Evolutionary conservation across 495 filamentous ascomycete genomes (phyloP).

Genomic region (Copromyces sp.): DNA sequence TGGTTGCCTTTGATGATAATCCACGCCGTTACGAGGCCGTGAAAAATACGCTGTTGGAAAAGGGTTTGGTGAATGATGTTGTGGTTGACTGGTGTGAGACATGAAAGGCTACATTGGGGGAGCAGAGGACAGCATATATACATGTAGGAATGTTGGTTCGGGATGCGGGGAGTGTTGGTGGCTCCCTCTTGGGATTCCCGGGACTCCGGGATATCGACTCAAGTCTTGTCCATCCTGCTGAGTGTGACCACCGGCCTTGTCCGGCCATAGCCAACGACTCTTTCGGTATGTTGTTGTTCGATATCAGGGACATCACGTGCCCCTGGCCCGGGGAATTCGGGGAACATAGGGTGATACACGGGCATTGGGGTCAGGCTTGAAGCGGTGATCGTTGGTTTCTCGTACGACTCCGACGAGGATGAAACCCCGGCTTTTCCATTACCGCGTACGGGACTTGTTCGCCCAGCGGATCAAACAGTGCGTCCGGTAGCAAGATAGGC

Average conservation of each 20-base stretch:
- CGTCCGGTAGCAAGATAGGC: not conserved
- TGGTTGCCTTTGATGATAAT: not conserved
- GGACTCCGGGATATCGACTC: not conserved
- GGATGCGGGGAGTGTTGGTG: not conserved
- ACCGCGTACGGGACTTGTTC: not conserved
- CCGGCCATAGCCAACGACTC: not conserved
- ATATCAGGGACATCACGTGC: conserved; percentile 23
- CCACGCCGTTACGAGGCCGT: too few species aligned
- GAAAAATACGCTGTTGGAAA: too few species aligned
- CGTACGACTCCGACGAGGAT: conserved; percentile 10
- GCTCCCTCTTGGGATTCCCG: not conserved
- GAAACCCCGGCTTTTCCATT: conserved; percentile 4
- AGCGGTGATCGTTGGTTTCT: conserved; percentile 3
- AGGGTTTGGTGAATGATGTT: not conserved
- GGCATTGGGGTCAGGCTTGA: not conserved
- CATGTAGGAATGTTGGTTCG: not conserved
- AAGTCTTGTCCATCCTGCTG: not conserved
- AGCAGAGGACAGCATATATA: not conserved
- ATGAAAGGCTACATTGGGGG: not conserved
- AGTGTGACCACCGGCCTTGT: not conserved
- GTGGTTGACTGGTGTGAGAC: not conserved
- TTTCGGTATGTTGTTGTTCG: conserved; percentile 5
- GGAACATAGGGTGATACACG: not conserved
- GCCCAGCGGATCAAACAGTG: conserved; percentile 1
- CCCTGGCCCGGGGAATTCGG: not conserved